Base-by-base conservation (phyloP, 306 rosid genomes). In the Acacia confusa region DNA sequence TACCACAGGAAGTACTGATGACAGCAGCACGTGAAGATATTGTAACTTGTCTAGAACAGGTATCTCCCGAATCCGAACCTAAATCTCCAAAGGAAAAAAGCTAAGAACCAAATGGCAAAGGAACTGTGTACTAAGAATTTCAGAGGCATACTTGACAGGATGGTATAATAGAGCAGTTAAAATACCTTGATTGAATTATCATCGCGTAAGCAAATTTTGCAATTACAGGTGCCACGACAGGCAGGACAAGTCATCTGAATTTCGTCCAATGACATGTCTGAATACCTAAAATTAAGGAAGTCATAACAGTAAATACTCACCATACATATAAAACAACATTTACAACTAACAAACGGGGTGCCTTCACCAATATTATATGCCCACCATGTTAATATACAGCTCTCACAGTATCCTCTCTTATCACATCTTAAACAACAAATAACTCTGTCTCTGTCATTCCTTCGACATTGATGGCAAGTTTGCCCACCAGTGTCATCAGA, bases 61-160 rank as follows among this genome's bases (percentile, higher is more conserved):
- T 75, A 92, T 95, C 86, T 93, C 94, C 7, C 91, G 89, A 81
- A 95, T 95, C 85, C 96, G 91, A 65, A 90, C 98, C 99, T 95
- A 75, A 82, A 85, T 50, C 47, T 78, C 61, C 79, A 70, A 81
- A 85, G 41, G 57, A 45, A 55, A 28, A 74, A 76, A 69, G n/a
- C 16, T 64, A 88, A 57, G 19, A 55, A 78, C 70, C 40, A 24
- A 48, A 74, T 36, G 43, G 80, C 71, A 38, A 84, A 64, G 61
- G 50, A 80, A 68, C 34, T 25, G 74, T 6, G 40, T 24, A 40
- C 25, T 64, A 53, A 71, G 83, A 83, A 80, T 78, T 71, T 68
- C 72, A 24, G 73, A 53, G 17, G 8, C 28, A 55, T 68, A 22
- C 85, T 80, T 79, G 70, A 64, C 60, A 48, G 85, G 34, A 78